Evolutionary conservation across 495 filamentous ascomycete species (phyloP).

Genomic region (Aspergillus heteromorphus): DNA sequence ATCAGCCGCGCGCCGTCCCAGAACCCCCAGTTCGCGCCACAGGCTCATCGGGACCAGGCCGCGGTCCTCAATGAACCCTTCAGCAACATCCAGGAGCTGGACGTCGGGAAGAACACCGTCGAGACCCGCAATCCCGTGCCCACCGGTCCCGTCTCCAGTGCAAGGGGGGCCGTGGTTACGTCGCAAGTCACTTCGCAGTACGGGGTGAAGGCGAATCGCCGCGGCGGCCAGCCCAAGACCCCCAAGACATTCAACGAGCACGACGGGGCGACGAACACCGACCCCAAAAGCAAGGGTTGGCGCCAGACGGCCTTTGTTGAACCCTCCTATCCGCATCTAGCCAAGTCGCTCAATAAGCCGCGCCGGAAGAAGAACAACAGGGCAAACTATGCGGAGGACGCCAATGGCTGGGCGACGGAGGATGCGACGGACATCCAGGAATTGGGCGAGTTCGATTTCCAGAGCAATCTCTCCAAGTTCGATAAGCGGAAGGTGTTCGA

Average conservation of each 20-base stretch:
- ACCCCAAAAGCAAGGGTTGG: constrained; percentile 64
- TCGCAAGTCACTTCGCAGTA: constrained; percentile 1
- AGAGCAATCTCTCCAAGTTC: constrained; percentile 81
- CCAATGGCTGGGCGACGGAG: constrained; percentile 93
- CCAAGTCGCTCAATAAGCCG: constrained; percentile 24
- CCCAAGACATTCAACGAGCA: constrained; percentile 24
- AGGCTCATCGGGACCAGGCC: constrained; percentile 12
- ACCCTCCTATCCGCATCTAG: constrained; percentile 37
- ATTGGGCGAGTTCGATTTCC: constrained; percentile 89
- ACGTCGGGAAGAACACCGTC: constrained; percentile 15
- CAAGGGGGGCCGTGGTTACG: constrained; percentile 4
- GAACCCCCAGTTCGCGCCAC: constrained; percentile 5
- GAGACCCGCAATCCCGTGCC: constrained; percentile 9
- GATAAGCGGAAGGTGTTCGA: constrained; percentile 88
- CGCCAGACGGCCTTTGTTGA: constrained; percentile 75
- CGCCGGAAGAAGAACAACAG: constrained; percentile 52
- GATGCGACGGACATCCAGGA: constrained; percentile 97
- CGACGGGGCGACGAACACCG: constrained; percentile 32
- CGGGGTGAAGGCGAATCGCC: constrained; percentile 26
- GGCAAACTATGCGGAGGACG: constrained; percentile 49
- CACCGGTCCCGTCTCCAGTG: constrained; percentile 4
- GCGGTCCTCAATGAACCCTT: constrained; percentile 38
- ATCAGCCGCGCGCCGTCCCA: background rate
- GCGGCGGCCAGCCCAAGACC: constrained; percentile 28
- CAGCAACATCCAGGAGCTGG: constrained; percentile 35